These are phyloP conservation scores for Friedmanniomyces simplex DNA, from an alignment of 495 filamentous ascomycete species.

Conservation along the genomic window DNA sequence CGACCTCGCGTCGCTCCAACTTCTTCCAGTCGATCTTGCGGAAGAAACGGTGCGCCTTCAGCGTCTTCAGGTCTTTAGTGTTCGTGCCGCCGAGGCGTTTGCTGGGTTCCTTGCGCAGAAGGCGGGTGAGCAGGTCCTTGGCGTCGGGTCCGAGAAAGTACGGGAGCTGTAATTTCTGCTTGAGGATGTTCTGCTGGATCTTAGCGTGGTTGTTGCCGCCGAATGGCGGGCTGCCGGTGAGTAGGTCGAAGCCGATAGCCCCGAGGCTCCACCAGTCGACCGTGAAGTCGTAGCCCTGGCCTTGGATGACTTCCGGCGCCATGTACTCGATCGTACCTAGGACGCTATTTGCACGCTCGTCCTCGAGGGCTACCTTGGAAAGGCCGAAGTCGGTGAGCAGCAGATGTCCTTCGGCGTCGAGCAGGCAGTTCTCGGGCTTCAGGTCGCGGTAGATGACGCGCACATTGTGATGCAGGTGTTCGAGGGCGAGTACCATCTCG, in stretches of 20 bases:
- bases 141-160: slow-evolving; percentile 84
- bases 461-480: slow-evolving; percentile 80
- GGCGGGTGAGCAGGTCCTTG: slow-evolving; percentile 80
- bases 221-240: slow-evolving; percentile 86
- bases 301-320: slow-evolving; percentile 87
- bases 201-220: slow-evolving; percentile 80
- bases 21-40: slow-evolving; percentile 86
- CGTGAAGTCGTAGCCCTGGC: slow-evolving; percentile 76
- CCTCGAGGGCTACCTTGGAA: slow-evolving; percentile 83
- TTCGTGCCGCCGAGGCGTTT: slow-evolving; percentile 82
- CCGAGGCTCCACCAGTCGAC: slow-evolving; percentile 99
- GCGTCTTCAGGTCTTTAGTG: slow-evolving; percentile 71
- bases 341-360: slow-evolving; percentile 65
- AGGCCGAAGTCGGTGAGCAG: slow-evolving; percentile 95
- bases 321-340: slow-evolving; percentile 97
- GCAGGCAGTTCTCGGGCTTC: slow-evolving; percentile 94
- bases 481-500: slow-evolving; percentile 87
- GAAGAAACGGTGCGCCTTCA: slow-evolving; percentile 95
- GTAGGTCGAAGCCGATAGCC: slow-evolving; percentile 78
- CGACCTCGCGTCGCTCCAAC: slow-evolving; percentile 64
- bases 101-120: slow-evolving; percentile 80
- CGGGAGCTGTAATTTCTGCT: slow-evolving; percentile 74
- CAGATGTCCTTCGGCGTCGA: slow-evolving; percentile 83
- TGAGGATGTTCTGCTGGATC: slow-evolving; percentile 85
- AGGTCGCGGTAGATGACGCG: slow-evolving; percentile 95